Conservation (phyloP, 108 stramenopile species). For the Parmales sp. region DNA sequence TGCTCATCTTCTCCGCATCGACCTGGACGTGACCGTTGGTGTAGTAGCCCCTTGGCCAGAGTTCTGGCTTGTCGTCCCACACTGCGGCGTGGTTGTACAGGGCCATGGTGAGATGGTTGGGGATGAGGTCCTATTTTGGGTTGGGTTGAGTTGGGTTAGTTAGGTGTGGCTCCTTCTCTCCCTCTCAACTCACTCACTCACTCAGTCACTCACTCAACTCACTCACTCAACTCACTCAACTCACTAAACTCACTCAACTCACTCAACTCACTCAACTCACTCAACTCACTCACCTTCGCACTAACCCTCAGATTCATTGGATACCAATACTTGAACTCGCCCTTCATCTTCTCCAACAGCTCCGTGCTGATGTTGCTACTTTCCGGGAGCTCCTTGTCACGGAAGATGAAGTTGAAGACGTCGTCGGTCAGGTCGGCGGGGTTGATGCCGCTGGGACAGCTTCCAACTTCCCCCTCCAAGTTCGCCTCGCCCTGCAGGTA, state of each 20-base stretch:
- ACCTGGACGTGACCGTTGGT: constrained; percentile 90
- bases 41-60: constrained; percentile 89
- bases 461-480: constrained; percentile 65
- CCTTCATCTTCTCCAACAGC: constrained; percentile 63
- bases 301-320: constrained; percentile 94
- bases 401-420: constrained; percentile 90
- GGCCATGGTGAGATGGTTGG: constrained; percentile 96
- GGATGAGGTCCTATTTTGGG: constrained; percentile 68
- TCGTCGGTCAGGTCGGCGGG: constrained; percentile 67
- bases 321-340: constrained; percentile 90
- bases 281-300: too few relatives aligned
- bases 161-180: too few relatives aligned
- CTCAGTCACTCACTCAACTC: too few relatives aligned
- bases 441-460: constrained; percentile 66
- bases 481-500: constrained; percentile 79
- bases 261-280: too few relatives aligned
- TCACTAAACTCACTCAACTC: too few relatives aligned
- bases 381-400: constrained; percentile 57
- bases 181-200: too few relatives aligned
- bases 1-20: constrained; percentile 94
- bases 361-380: constrained; percentile 55
- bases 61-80: constrained; percentile 79
- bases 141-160: background rate
- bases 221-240: too few relatives aligned
- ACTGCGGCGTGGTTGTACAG: constrained; percentile 95